A percentile compares a stretch with the other conserved stretches of the same genome.
These are phyloP conservation scores for Lolium multiflorum DNA, from an alignment of 176 grass and related monocot species.

Conservation along the genomic window DNA sequence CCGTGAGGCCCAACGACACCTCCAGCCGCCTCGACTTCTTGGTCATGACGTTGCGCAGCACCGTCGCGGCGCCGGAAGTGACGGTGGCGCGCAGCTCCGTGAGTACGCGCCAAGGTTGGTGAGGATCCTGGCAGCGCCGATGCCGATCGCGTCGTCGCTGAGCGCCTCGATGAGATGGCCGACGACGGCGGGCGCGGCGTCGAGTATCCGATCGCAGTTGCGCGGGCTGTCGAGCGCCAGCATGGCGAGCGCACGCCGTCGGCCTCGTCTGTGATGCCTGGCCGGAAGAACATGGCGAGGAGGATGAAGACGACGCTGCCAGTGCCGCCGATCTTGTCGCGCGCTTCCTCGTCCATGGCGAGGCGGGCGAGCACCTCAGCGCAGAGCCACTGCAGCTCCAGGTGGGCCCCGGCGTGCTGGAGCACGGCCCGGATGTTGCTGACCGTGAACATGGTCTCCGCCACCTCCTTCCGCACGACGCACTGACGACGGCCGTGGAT, in stretches of 20 bases:
- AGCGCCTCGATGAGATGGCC: slow-evolving; percentile 50
- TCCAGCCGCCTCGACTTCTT: slow-evolving; percentile 45
- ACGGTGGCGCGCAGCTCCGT: too few relatives aligned
- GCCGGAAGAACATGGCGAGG: slow-evolving; percentile 35
- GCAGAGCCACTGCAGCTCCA: slow-evolving; percentile 50
- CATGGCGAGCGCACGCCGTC: too few relatives aligned
- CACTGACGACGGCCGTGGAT: too few relatives aligned
- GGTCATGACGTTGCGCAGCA: slow-evolving; percentile 30
- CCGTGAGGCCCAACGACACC: slow-evolving; percentile 55
- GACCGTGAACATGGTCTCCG: slow-evolving; percentile 66
- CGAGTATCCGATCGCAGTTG: slow-evolving; percentile 71
- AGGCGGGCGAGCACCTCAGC: slow-evolving; percentile 68
- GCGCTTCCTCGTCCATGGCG: slow-evolving; percentile 70
- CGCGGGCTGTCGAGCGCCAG: too few relatives aligned
- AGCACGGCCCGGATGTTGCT: slow-evolving; percentile 82
- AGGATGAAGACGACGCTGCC: slow-evolving; percentile 52
- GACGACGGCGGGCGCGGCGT: slow-evolving; percentile 23
- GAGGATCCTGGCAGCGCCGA: slow-evolving; percentile 56
- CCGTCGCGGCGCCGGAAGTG: background rate
- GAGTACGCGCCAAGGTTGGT: slow-evolving; percentile 62
- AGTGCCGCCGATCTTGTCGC: slow-evolving; percentile 65
- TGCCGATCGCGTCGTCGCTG: background rate
- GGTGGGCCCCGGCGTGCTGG: slow-evolving; percentile 28
- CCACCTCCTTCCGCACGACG: slow-evolving; percentile 53
- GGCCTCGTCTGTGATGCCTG: background rate